Conservation (phyloP, 345 rosid genomes). For the Isatis tinctoria region DNA sequence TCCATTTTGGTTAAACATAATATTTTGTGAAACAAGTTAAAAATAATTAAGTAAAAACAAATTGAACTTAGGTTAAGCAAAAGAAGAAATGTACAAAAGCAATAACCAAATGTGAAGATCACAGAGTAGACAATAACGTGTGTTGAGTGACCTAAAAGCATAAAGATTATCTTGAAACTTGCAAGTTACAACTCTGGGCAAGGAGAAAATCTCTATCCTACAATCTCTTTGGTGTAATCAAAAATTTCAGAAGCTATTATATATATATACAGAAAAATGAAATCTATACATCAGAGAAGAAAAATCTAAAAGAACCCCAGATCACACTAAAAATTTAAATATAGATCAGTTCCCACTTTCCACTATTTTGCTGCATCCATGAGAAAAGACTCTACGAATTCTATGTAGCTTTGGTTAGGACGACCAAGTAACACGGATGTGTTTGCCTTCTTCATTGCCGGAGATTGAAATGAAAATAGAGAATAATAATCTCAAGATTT, state of each 20-base stretch:
- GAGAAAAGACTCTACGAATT: neutral
- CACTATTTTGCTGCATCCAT: neutral
- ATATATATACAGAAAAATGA: neutral
- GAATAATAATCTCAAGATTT: conserved; percentile 6
- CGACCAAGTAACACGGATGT: neutral
- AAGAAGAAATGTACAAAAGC: too few species aligned
- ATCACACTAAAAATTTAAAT: neutral
- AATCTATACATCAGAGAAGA: neutral
- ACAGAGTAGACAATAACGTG: neutral
- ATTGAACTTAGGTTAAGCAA: too few species aligned
- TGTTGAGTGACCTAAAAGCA: neutral
- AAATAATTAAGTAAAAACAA: too few species aligned
- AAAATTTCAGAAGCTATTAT: neutral
- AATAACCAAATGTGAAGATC: too few species aligned
- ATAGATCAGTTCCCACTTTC: neutral
- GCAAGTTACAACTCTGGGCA: neutral
- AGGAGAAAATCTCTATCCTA: neutral
- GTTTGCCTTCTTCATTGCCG: neutral
- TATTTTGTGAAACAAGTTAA: too few species aligned
- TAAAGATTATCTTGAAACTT: neutral
- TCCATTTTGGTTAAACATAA: too few species aligned
- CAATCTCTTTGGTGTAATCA: neutral
- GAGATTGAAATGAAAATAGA: neutral
- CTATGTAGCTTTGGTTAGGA: conserved; percentile 8
- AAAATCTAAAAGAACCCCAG: neutral